Percentiles rank a stretch among this genome's conserved stretches.
Evolutionary conservation across 2,329 filamentous ascomycete species (phyloP).

Genomic region (Fusarium oxysporum): DNA sequence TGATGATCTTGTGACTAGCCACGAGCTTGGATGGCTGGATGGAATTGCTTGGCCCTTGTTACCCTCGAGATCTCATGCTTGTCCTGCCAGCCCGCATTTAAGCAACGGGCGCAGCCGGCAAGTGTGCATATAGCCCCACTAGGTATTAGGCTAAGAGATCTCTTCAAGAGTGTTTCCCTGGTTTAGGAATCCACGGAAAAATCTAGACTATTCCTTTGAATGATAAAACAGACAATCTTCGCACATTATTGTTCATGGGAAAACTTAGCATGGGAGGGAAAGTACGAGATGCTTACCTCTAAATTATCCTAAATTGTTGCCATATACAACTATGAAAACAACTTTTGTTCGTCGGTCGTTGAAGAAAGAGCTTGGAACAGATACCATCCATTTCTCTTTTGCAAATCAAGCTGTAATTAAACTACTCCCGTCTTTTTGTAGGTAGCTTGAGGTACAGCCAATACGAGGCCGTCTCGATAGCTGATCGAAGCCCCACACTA

Average conservation of each 20-base stretch:
- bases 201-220: not conserved
- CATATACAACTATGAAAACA: not conserved
- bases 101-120: conserved; percentile 13
- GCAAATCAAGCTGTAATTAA: not conserved
- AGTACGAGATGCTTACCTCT: not conserved
- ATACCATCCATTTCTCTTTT: not conserved
- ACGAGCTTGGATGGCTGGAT: conserved; percentile 7
- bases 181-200: not conserved
- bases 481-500: conserved; percentile 11
- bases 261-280: not conserved
- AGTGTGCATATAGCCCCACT: conserved; percentile 6
- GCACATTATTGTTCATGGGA: not conserved
- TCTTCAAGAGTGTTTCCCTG: not conserved
- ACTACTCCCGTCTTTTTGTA: not conserved
- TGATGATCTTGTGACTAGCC: conserved; percentile 17
- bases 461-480: not conserved
- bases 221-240: not conserved
- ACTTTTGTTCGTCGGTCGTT: not conserved
- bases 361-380: not conserved
- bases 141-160: not conserved
- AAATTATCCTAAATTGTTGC: not conserved
- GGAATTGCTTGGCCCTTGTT: not conserved
- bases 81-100: not conserved
- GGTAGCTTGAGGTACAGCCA: not conserved
- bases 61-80: not conserved